phyloP scores from a whole-genome alignment of 2,329 filamentous ascomycete species.

The Exophiala alcalophila region DNA sequence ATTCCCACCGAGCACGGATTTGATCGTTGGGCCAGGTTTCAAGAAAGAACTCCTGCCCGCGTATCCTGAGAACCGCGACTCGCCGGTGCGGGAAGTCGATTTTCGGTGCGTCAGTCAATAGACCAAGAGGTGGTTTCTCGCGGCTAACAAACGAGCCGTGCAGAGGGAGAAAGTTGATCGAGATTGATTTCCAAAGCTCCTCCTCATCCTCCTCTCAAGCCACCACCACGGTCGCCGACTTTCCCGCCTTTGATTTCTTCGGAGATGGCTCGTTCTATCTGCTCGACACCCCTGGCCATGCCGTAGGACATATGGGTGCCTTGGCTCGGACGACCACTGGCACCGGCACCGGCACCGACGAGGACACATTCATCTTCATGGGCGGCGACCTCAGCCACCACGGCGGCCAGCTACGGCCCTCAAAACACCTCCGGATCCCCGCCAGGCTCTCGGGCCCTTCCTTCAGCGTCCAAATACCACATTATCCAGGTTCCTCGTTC shows the following conservation, averaged over 20 bases:
- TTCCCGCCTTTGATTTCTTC: slow-evolving; percentile 42
- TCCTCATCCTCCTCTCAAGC: no score
- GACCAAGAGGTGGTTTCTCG: slow-evolving; percentile 8
- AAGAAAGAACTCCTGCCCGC: slow-evolving; percentile 45
- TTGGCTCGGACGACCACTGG: slow-evolving; percentile 43
- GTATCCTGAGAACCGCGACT: slow-evolving; percentile 42
- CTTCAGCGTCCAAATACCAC: neutral
- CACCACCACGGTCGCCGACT: slow-evolving; percentile 33
- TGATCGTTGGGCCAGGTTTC: slow-evolving; percentile 52
- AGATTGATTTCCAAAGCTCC: neutral
- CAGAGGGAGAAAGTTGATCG: slow-evolving; percentile 2
- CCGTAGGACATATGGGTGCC: slow-evolving; percentile 49
- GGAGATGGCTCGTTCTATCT: slow-evolving; percentile 43
- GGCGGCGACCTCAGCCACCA: slow-evolving; percentile 50
- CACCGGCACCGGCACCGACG: slow-evolving; percentile 30
- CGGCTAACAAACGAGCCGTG: neutral
- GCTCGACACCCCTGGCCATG: slow-evolving; percentile 46
- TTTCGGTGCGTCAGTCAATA: slow-evolving; percentile 28
- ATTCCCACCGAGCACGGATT: slow-evolving; percentile 46
- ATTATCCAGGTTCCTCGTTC: neutral
- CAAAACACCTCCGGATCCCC: slow-evolving; percentile 2
- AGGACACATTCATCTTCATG: slow-evolving; percentile 54
- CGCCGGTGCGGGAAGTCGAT: slow-evolving; percentile 38
- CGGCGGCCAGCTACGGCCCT: slow-evolving; percentile 18
- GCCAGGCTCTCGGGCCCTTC: neutral